These are phyloP conservation scores for Volvox africanus DNA, from an alignment of 139 green algal species.

Conservation along the genomic window DNA sequence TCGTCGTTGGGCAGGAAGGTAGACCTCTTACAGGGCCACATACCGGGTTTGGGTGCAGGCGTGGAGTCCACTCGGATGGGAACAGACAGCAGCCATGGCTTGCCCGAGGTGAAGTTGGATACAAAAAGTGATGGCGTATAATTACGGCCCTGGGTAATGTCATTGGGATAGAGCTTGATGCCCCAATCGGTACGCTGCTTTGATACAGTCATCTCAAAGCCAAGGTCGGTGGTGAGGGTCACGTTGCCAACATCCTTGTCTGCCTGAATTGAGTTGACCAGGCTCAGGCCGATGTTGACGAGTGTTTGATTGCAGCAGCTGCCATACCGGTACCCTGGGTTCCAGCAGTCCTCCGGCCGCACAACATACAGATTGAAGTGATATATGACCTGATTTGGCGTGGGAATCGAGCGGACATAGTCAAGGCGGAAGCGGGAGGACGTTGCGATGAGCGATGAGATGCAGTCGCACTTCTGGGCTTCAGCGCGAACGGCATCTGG, in stretches of 20 bases:
- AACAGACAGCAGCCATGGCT: slow-evolving; percentile 42
- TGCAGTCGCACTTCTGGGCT: slow-evolving; percentile 48
- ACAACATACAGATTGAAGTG: slow-evolving; percentile 35
- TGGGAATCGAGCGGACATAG: slow-evolving; percentile 1
- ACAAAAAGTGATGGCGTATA: slow-evolving; percentile 39
- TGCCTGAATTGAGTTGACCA: not conserved
- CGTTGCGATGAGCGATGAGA: slow-evolving; percentile 29
- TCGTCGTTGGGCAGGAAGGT: slow-evolving; percentile 29
- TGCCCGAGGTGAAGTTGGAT: slow-evolving; percentile 44
- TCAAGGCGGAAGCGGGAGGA: slow-evolving; percentile 44
- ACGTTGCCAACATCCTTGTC: slow-evolving; percentile 20
- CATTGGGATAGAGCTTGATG: slow-evolving; percentile 34
- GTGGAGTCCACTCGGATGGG: not conserved
- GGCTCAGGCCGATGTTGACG: slow-evolving; percentile 26
- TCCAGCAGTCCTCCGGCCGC: slow-evolving; percentile 30
- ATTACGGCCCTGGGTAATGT: slow-evolving; percentile 8
- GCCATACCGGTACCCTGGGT: slow-evolving; percentile 1
- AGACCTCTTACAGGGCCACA: slow-evolving; percentile 40
- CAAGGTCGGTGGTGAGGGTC: slow-evolving; percentile 31
- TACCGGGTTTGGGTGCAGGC: not conserved
- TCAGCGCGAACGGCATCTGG: slow-evolving; percentile 13
- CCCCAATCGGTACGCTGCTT: slow-evolving; percentile 29
- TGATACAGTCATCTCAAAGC: slow-evolving; percentile 5
- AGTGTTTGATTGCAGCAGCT: slow-evolving; percentile 53
- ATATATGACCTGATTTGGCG: not conserved